A percentile compares a stretch with the other conserved stretches of the same genome.
These are phyloP conservation scores for Moricandia arvensis DNA, from an alignment of 345 rosid genomes.

Conservation along the genomic window DNA sequence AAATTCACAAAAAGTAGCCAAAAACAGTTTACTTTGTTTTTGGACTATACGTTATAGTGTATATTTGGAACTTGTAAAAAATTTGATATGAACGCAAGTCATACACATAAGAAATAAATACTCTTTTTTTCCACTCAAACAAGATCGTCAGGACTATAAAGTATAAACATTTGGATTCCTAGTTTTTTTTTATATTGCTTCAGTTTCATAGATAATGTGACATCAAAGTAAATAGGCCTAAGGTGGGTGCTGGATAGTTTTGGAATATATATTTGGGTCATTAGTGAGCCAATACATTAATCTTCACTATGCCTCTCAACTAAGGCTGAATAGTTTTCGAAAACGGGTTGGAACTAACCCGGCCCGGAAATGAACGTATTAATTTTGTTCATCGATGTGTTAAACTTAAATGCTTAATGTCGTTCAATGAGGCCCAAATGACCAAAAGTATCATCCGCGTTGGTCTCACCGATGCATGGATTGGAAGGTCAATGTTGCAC, in stretches of 20 bases:
- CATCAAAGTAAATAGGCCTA: background rate
- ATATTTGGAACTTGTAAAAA: background rate
- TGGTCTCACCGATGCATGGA: background rate
- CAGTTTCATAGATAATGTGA: background rate
- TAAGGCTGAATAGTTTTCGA: background rate
- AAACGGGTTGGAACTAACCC: background rate
- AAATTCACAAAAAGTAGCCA: background rate
- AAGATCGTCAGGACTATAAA: background rate
- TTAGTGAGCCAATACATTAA: background rate
- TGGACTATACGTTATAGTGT: background rate
- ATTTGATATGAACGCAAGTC: background rate
- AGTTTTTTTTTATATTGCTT: background rate
- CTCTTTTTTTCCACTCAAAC: background rate
- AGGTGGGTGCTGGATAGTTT: background rate
- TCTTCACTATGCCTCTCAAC: background rate
- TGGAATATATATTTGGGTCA: background rate
- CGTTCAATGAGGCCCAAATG: background rate
- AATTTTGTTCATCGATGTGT: background rate
- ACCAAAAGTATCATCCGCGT: background rate
- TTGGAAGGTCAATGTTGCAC: background rate
- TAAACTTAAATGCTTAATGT: background rate
- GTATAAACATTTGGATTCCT: background rate
- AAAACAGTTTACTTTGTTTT: background rate
- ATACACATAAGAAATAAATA: background rate
- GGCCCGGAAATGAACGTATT: background rate